These are phyloP conservation scores for Platanus orientalis DNA, from an alignment of 164 flowering plant genomes.

Conservation along the genomic window DNA sequence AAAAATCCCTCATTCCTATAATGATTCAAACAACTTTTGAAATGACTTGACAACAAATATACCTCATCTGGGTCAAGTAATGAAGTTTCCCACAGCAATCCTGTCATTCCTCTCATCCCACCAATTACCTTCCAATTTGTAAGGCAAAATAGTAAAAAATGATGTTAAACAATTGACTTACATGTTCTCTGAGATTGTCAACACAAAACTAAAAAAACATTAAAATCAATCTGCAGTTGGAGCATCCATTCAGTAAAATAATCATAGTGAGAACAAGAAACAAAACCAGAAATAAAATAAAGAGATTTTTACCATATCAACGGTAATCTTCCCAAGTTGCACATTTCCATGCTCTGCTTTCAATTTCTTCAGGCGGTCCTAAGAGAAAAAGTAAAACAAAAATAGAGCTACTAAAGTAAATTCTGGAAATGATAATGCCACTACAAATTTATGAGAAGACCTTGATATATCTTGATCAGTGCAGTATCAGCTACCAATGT, in stretches of 20 bases:
- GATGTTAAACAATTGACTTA: too few relatives aligned
- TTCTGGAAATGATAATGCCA: background rate
- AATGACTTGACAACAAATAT: too few relatives aligned
- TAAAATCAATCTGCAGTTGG: background rate
- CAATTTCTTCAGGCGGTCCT: constrained; percentile 94
- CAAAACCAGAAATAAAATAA: background rate
- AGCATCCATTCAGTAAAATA: background rate
- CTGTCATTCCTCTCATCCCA: constrained; percentile 99
- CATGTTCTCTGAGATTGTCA: background rate
- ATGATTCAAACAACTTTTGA: background rate
- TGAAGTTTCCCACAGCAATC: constrained; percentile 91
- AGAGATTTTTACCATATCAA: constrained; percentile 73
- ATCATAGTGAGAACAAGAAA: background rate
- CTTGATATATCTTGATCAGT: background rate
- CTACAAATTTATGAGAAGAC: background rate
- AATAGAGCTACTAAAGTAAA: background rate
- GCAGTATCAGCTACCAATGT: too few relatives aligned
- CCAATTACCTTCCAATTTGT: constrained; percentile 36
- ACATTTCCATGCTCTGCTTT: constrained; percentile 85
- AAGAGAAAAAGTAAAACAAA: constrained; percentile 12
- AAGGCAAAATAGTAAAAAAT: too few relatives aligned
- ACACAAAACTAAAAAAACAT: background rate
- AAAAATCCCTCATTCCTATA: too few relatives aligned
- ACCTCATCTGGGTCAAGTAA: constrained; percentile 74
- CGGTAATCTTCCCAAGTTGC: constrained; percentile 86